These are phyloP conservation scores for Suillus spraguei DNA, from an alignment of 768 basidiomycete species.

Conservation along the genomic window DNA sequence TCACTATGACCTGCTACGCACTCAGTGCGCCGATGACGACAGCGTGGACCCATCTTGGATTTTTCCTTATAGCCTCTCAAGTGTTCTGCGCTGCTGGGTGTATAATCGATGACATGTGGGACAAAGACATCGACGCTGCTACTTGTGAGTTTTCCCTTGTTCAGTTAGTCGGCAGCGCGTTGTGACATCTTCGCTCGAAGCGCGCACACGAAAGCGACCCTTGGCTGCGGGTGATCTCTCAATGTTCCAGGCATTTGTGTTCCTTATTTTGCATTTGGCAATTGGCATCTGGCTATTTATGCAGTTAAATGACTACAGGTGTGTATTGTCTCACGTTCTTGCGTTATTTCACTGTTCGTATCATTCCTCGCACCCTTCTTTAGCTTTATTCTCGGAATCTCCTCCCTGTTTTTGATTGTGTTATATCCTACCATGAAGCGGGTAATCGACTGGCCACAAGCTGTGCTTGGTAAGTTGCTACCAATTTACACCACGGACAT, in stretches of 20 bases:
- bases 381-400: background rate
- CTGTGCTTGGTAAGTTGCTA: slow-evolving; percentile 28
- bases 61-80: background rate
- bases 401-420: background rate
- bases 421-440: slow-evolving; percentile 33
- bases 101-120: background rate
- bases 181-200: background rate
- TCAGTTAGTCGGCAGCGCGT: background rate
- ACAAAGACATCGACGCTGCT: background rate
- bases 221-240: background rate
- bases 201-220: background rate
- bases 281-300: background rate
- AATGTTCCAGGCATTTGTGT: background rate
- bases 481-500: background rate
- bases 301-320: slow-evolving; percentile 1
- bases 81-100: background rate
- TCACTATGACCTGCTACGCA: slow-evolving; percentile 1
- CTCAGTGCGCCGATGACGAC: background rate
- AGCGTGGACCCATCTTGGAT: background rate
- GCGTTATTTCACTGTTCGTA: background rate
- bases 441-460: slow-evolving; percentile 30
- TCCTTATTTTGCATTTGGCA: background rate
- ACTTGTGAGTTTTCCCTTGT: background rate
- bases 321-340: background rate
- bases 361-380: background rate